These are phyloP conservation scores for Exophiala sp. DNA, from an alignment of 2,329 filamentous ascomycete genomes.

Conservation along the genomic window DNA sequence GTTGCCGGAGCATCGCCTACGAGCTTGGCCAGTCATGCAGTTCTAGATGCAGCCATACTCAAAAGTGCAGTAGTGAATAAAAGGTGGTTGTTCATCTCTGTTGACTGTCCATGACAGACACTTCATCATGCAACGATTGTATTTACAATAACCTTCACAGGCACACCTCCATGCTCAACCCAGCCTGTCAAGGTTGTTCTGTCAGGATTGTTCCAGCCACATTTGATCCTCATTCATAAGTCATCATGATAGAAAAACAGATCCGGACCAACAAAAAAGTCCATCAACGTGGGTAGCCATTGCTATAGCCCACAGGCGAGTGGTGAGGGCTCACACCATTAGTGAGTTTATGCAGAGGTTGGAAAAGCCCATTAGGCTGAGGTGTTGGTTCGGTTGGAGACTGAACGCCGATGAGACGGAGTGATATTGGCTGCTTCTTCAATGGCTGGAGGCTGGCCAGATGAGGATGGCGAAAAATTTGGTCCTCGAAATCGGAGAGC, in stretches of 20 bases:
- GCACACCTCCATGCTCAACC: neutral
- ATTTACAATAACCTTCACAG: neutral
- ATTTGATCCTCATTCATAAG: neutral
- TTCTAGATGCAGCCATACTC: too few relatives aligned
- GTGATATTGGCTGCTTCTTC: slow-evolving; percentile 20
- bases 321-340: slow-evolving; percentile 19
- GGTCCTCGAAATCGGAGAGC: slow-evolving; percentile 50
- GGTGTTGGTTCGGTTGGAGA: slow-evolving; percentile 3
- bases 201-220: neutral
- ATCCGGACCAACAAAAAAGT: neutral
- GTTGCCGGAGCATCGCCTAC: too few relatives aligned
- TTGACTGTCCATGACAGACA: neutral
- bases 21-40: too few relatives aligned
- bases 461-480: slow-evolving; percentile 47
- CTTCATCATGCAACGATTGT: neutral
- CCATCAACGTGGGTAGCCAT: slow-evolving; percentile 15
- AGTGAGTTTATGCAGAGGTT: slow-evolving; percentile 7
- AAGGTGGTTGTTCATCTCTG: too few relatives aligned
- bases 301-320: slow-evolving; percentile 10
- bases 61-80: too few relatives aligned
- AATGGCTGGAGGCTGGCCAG: slow-evolving; percentile 28
- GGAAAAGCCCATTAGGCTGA: slow-evolving; percentile 11
- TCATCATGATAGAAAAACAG: neutral
- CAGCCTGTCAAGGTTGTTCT: neutral
- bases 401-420: slow-evolving; percentile 10